Evolutionary conservation across 1,139 yeast species (phyloP).

Genomic region (Petasospora rhodanensis): DNA sequence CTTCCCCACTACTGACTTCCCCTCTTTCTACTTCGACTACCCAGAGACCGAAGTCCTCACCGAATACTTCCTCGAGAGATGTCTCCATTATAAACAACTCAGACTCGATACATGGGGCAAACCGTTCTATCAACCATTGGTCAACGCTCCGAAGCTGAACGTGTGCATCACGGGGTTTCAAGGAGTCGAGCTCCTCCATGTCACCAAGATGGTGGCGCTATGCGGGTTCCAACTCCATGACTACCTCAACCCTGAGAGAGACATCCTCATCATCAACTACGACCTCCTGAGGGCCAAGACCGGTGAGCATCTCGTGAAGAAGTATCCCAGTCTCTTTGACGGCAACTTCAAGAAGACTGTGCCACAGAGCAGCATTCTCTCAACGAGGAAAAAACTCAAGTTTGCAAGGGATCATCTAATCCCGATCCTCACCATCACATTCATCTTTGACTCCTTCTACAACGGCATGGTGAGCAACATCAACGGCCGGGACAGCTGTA

Average conservation of each 20-base stretch:
- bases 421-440: slow-evolving; percentile 53
- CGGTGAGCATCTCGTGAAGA: slow-evolving; percentile 10
- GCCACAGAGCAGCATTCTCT: slow-evolving; percentile 18
- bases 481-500: slow-evolving; percentile 45
- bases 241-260: slow-evolving; percentile 51
- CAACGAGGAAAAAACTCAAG: slow-evolving; percentile 48
- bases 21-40: slow-evolving; percentile 8
- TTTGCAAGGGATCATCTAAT: slow-evolving; percentile 55
- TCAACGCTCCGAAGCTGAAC: slow-evolving; percentile 7
- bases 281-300: slow-evolving; percentile 28
- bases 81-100: slow-evolving; percentile 55
- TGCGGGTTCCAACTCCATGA: slow-evolving; percentile 43
- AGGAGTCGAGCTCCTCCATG: slow-evolving; percentile 77
- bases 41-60: slow-evolving; percentile 35
- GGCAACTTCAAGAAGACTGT: slow-evolving; percentile 9
- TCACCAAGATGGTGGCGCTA: slow-evolving; percentile 55
- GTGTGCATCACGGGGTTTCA: slow-evolving; percentile 75
- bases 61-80: slow-evolving; percentile 85
- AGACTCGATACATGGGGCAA: slow-evolving; percentile 68
- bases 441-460: slow-evolving; percentile 40
- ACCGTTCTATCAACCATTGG: slow-evolving; percentile 44
- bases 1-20: slow-evolving; percentile 13
- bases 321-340: slow-evolving; percentile 19
- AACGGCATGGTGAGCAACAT: slow-evolving; percentile 21
- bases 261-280: slow-evolving; percentile 60